A percentile compares a stretch with the other conserved stretches of the same genome.
Conservation (phyloP, 1,284 basidiomycete genomes). For the Anthracocystis panici-leucophaei region DNA sequence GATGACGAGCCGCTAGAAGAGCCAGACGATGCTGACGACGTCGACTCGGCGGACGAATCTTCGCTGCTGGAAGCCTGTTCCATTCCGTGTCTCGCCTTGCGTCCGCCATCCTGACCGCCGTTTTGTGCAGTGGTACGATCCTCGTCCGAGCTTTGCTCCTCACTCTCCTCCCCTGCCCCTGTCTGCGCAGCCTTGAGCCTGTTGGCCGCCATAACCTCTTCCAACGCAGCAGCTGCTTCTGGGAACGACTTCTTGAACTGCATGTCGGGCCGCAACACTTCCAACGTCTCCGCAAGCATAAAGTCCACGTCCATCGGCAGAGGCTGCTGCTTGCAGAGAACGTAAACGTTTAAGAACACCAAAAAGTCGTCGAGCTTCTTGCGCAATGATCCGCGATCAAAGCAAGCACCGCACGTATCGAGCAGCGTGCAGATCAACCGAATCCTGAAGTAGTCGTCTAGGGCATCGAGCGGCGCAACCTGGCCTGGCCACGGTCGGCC, state of each 20-base stretch:
- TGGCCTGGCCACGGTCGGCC: constrained; percentile 87
- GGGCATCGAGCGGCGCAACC: constrained; percentile 83
- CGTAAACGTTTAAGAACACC: constrained; percentile 92
- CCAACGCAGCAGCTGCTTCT: constrained; percentile 86
- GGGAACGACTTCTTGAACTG: constrained; percentile 78
- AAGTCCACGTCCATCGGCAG: constrained; percentile 97
- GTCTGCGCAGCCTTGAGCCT: constrained; percentile 18
- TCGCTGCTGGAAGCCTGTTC: constrained; percentile 63
- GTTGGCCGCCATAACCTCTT: constrained; percentile 81
- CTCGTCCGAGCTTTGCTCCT: constrained; percentile 22
- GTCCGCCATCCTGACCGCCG: constrained; percentile 69
- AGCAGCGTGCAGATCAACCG: constrained; percentile 90
- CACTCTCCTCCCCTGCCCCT: constrained; percentile 28
- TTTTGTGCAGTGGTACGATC: constrained; percentile 53
- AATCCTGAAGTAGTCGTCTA: constrained; percentile 95
- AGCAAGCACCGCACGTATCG: constrained; percentile 97
- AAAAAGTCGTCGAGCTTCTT: constrained; percentile 93
- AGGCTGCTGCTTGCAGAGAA: constrained; percentile 82
- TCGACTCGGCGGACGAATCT: constrained; percentile 12
- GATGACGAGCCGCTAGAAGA: constrained; percentile 15
- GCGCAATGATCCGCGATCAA: constrained; percentile 89
- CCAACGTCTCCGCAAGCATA: constrained; percentile 92
- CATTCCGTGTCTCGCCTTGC: constrained; percentile 76
- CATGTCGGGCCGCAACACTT: constrained; percentile 70
- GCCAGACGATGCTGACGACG: constrained; percentile 20